phyloP scores from a whole-genome alignment of 2,329 filamentous ascomycete genomes.

The Colletotrichum truncatum region DNA sequence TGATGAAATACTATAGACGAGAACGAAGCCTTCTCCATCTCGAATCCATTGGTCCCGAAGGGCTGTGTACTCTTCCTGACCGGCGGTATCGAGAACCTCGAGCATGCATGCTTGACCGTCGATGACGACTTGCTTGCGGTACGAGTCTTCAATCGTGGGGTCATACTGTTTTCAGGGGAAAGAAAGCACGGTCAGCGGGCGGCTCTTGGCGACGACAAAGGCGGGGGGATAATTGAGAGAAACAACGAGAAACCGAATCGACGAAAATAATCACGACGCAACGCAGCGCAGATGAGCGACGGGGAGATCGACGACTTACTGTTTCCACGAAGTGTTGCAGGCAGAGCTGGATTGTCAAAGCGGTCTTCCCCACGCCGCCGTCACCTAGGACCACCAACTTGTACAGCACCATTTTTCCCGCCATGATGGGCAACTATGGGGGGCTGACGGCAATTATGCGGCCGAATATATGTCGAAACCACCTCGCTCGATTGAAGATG shows the following conservation, averaged over 20 bases:
- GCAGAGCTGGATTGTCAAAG: slow-evolving; percentile 95
- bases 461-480: not conserved
- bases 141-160: slow-evolving; percentile 88
- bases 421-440: slow-evolving; percentile 63
- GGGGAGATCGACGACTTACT: slow-evolving; percentile 54
- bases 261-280: not conserved
- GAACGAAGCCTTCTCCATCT: slow-evolving; percentile 95
- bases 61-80: slow-evolving; percentile 98
- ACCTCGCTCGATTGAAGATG: slow-evolving; percentile 24
- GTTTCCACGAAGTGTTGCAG: slow-evolving; percentile 99
- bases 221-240: slow-evolving; percentile 19
- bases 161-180: slow-evolving; percentile 68
- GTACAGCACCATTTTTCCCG: slow-evolving; percentile 94
- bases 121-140: slow-evolving; percentile 91
- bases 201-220: slow-evolving; percentile 28
- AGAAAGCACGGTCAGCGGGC: slow-evolving; percentile 21
- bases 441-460: slow-evolving; percentile 32
- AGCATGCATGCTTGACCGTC: slow-evolving; percentile 97
- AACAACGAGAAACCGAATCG: slow-evolving; percentile 7
- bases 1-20: slow-evolving; percentile 98
- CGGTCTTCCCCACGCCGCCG: slow-evolving; percentile 93
- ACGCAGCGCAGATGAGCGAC: not conserved
- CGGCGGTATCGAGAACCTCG: slow-evolving; percentile 95
- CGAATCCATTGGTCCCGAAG: slow-evolving; percentile 98
- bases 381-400: slow-evolving; percentile 96